phyloP scores from a whole-genome alignment of 2,329 filamentous ascomycete species.

The Trichoderma sp. region DNA sequence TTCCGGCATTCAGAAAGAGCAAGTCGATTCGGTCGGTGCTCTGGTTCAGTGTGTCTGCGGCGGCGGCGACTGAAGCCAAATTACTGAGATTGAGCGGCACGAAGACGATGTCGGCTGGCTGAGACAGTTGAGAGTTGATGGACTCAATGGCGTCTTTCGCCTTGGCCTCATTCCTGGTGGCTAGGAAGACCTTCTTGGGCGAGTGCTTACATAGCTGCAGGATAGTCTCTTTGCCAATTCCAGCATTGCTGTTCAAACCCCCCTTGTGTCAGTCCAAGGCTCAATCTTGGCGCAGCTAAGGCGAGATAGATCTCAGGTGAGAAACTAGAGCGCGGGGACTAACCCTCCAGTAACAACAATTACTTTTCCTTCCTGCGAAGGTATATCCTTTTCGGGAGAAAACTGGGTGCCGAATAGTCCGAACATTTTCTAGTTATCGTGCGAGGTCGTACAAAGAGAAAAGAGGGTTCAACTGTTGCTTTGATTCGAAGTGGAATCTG shows the following conservation, averaged over 20 bases:
- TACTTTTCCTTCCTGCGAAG: slow-evolving; percentile 49
- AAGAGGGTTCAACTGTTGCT: not conserved
- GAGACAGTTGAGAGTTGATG: slow-evolving; percentile 36
- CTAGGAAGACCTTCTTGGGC: slow-evolving; percentile 57
- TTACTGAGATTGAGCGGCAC: slow-evolving; percentile 9
- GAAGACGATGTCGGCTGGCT: slow-evolving; percentile 39
- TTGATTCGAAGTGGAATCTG: not conserved
- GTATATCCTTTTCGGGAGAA: slow-evolving; percentile 46
- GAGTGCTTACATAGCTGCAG: slow-evolving; percentile 42
- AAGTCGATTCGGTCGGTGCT: slow-evolving; percentile 42
- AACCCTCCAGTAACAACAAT: slow-evolving; percentile 55
- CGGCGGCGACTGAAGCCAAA: not conserved
- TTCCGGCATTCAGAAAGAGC: slow-evolving; percentile 50
- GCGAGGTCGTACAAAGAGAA: not conserved
- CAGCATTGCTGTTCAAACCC: slow-evolving; percentile 39
- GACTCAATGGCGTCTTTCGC: slow-evolving; percentile 45
- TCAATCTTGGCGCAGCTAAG: not conserved
- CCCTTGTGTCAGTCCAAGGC: not conserved
- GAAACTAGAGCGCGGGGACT: not conserved
- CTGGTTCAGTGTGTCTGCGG: not conserved
- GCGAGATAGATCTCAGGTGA: not conserved
- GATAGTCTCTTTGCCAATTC: slow-evolving; percentile 34
- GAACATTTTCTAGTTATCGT: not conserved
- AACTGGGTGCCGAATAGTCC: not conserved
- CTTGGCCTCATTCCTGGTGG: slow-evolving; percentile 49